A percentile compares a stretch with the other conserved stretches of the same genome.
Evolutionary conservation across 2,329 filamentous ascomycete genomes (phyloP).

Genomic region (Calonectria montana): DNA sequence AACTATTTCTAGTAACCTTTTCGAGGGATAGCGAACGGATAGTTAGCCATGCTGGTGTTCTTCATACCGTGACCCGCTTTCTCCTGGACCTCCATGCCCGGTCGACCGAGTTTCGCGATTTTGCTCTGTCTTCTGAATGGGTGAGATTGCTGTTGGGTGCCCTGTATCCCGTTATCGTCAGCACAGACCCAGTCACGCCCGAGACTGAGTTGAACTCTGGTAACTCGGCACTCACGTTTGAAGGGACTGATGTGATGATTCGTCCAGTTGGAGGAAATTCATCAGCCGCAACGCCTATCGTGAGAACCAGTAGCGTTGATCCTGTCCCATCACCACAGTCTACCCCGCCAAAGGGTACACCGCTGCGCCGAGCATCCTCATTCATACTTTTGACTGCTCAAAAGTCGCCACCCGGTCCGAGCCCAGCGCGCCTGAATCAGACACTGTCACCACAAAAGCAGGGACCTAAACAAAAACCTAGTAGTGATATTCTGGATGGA

Average conservation of each 20-base stretch:
- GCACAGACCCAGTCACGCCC: conserved; percentile 83
- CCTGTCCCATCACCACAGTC: conserved; percentile 62
- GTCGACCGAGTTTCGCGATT: conserved; percentile 84
- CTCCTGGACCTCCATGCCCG: conserved; percentile 81
- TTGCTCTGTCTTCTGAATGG: conserved; percentile 83
- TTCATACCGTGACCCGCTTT: conserved; percentile 84
- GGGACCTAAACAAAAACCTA: conserved; percentile 62
- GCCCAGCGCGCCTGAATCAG: conserved; percentile 70
- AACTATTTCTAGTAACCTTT: conserved; percentile 36
- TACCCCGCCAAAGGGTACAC: conserved; percentile 65
- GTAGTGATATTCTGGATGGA: conserved; percentile 78
- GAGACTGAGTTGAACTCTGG: conserved; percentile 89
- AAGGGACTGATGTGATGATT: conserved; percentile 86
- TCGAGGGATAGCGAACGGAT: conserved; percentile 60
- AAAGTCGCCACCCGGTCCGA: conserved; percentile 66
- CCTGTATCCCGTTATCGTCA: conserved; percentile 89
- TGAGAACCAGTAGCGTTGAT: conserved; percentile 74
- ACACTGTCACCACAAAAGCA: conserved; percentile 53
- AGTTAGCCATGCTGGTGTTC: conserved; percentile 67
- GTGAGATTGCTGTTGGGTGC: conserved; percentile 81
- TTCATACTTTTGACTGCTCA: conserved; percentile 89
- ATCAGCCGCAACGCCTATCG: conserved; percentile 73
- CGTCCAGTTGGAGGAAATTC: conserved; percentile 71
- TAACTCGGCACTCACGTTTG: conserved; percentile 84
- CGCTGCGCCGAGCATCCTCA: conserved; percentile 84